A percentile compares a stretch with the other conserved stretches of the same genome.
These are phyloP conservation scores for Manihot esculenta DNA, from an alignment of 441 rosid genomes.

Conservation along the genomic window DNA sequence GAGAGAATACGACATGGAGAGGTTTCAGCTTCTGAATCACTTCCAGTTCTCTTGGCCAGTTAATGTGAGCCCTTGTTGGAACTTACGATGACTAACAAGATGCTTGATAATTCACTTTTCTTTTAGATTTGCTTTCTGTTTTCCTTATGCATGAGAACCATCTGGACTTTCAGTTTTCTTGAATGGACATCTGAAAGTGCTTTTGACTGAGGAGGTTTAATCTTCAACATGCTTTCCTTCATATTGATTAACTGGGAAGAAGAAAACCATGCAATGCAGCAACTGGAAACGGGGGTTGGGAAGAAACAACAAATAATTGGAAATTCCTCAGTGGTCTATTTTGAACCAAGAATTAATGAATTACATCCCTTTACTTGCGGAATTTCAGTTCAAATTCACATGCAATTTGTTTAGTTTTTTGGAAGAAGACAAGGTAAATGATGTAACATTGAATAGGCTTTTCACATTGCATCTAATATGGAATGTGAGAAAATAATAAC, in stretches of 20 bases:
- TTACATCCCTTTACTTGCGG: background rate
- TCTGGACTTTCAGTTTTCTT: background rate
- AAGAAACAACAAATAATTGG: background rate
- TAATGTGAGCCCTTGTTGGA: slow-evolving; percentile 51
- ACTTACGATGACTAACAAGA: background rate
- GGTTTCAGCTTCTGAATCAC: slow-evolving; percentile 64
- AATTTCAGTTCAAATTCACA: background rate
- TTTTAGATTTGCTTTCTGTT: background rate
- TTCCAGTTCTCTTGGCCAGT: slow-evolving; percentile 84
- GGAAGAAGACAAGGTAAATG: background rate
- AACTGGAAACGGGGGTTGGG: background rate
- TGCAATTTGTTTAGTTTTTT: background rate
- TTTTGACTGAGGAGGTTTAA: background rate
- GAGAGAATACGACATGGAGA: slow-evolving; percentile 89
- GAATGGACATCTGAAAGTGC: background rate
- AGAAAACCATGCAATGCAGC: too few relatives aligned
- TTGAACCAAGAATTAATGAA: background rate
- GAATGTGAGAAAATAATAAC: too few relatives aligned
- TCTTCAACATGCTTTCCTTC: background rate
- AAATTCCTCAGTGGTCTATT: background rate
- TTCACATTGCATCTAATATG: background rate
- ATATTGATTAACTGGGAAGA: background rate
- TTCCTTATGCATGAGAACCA: background rate
- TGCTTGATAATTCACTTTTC: background rate
- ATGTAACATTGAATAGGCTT: too few relatives aligned